phyloP scores from a whole-genome alignment of 345 rosid genomes.

The Citrus medica region DNA sequence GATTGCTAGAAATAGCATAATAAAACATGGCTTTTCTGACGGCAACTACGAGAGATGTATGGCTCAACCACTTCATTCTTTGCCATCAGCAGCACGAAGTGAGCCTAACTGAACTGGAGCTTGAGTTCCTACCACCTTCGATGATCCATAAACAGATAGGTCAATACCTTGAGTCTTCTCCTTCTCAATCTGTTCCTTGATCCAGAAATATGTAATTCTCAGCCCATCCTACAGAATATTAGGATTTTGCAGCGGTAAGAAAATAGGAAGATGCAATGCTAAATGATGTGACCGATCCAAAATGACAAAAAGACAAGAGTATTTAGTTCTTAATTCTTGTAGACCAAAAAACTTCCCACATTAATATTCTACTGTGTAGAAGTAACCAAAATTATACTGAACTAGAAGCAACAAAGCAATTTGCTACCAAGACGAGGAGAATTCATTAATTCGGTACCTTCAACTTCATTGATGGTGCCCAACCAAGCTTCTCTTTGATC shows the following conservation, averaged over 20 bases:
- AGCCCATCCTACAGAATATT: constrained; percentile 72
- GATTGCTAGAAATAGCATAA: constrained; percentile 12
- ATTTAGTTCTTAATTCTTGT: neutral
- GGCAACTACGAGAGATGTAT: neutral
- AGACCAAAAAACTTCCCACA: neutral
- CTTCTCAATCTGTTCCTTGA: constrained; percentile 91
- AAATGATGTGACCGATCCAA: neutral
- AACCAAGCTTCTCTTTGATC: constrained; percentile 96
- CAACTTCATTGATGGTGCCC: constrained; percentile 97
- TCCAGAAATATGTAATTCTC: constrained; percentile 93
- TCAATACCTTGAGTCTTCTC: constrained; percentile 83
- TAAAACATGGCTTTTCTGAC: constrained; percentile 13
- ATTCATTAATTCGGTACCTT: constrained; percentile 46
- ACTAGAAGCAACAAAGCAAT: neutral
- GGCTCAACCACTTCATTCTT: constrained; percentile 47
- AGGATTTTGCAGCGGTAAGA: neutral
- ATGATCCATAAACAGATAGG: constrained; percentile 73
- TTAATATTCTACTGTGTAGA: neutral
- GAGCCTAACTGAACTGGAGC: constrained; percentile 96
- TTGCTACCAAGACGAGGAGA: neutral
- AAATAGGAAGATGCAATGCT: neutral
- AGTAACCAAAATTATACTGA: neutral
- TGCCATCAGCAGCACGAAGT: constrained; percentile 91
- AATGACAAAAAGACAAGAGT: neutral
- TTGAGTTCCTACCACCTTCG: constrained; percentile 98